Evolutionary conservation across 2,329 filamentous ascomycete species (phyloP), one percentile per base, ranked within the genome.

Genomic region (Ophiostoma sp.): DNA sequence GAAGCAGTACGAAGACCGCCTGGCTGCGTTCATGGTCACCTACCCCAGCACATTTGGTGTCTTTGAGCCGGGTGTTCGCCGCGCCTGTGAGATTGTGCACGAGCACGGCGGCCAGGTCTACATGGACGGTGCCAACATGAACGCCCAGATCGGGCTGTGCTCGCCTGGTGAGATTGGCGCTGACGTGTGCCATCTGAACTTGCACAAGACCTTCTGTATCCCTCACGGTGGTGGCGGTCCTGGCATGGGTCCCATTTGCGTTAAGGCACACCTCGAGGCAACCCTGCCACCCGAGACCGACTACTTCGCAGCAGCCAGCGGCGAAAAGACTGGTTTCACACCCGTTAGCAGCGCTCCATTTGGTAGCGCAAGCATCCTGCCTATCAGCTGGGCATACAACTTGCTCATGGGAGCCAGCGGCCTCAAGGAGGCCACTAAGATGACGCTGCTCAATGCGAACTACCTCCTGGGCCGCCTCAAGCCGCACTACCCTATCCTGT

Each of bases 81-180:
- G 91, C 77, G 93, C 90, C 20, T 97, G 93, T 80, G 83, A 93
- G 70, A 83, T 96, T 39, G 93, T 98, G 23, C 94, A 98, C 81
- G 80, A 90, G 73, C 83, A 96, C 77, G 94, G 94, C 68, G 94
- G 94, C 11, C 92, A 96, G 77, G 94, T 98, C 20, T 98, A 97
- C 83, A 97, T 98, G 94, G 94, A 98, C 78, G 94, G 94, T 67
- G 94, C 94, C 74, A 98, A 98, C 83, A 95, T 97, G 93, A 98
- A 97, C 78, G 94, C 94, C 23, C 94, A 98, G 80, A 97, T 98
- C 73, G 94, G 94, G 15, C 86, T 98, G 13, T 97, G 93, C 83
- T 96, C 93, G 0, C 94, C 94, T 1, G 94, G 94, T 54, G 93
- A 96, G 79, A 96, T 98, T 74, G 94, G 94, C 27, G 94, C 94